Conservation (phyloP, 768 basidiomycete genomes). For the Calocybe indica region DNA sequence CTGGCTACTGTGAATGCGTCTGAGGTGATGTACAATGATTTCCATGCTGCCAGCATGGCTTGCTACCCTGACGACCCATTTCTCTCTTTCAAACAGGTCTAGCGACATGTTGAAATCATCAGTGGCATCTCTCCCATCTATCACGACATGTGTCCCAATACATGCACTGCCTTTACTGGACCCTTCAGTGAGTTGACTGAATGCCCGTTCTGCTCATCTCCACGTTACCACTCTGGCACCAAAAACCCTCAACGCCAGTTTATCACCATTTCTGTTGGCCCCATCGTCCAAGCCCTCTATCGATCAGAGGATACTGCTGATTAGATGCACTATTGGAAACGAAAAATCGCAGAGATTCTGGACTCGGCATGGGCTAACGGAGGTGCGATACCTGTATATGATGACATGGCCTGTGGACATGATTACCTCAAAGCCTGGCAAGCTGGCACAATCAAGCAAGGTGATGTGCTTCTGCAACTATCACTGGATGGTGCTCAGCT, state of each 20-base stretch:
- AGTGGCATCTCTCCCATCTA: slow-evolving; percentile 27
- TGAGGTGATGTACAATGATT: slow-evolving; percentile 9
- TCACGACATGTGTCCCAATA: slow-evolving; percentile 36
- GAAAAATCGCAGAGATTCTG: background rate
- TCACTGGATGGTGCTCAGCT: slow-evolving; percentile 27
- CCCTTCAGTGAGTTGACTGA: background rate
- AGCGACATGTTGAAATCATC: slow-evolving; percentile 16
- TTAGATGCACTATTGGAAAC: slow-evolving; percentile 2
- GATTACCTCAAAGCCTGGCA: slow-evolving; percentile 7
- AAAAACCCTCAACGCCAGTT: background rate
- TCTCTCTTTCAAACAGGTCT: slow-evolving; percentile 21
- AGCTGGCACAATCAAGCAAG: slow-evolving; percentile 6
- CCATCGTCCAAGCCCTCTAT: background rate
- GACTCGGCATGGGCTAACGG: background rate
- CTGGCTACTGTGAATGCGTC: slow-evolving; percentile 11
- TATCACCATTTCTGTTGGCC: slow-evolving; percentile 1
- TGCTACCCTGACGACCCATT: slow-evolving; percentile 19
- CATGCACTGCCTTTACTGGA: slow-evolving; percentile 4
- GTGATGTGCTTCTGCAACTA: slow-evolving; percentile 17
- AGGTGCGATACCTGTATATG: slow-evolving; percentile 1
- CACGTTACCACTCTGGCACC: background rate
- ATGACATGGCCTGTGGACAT: slow-evolving; percentile 1
- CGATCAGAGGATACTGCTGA: background rate
- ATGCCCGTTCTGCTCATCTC: background rate
- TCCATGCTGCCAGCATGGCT: slow-evolving; percentile 8